Conservation (phyloP, 2,329 filamentous ascomycete species). For the Aspergillus thermomutatus region DNA sequence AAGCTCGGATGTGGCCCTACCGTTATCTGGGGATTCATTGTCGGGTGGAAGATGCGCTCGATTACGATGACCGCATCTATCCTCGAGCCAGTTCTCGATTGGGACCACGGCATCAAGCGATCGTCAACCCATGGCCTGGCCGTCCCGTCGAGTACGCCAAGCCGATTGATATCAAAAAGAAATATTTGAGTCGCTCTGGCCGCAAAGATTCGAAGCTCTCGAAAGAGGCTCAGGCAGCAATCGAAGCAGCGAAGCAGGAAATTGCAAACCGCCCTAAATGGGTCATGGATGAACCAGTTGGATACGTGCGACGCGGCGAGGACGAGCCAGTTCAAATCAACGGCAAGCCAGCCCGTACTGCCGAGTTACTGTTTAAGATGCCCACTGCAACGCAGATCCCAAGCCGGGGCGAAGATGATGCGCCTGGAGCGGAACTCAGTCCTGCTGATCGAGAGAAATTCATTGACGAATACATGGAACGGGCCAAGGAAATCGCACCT, state of each 20-base stretch:
- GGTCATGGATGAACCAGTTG: conserved; percentile 85
- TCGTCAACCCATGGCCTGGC: conserved; percentile 79
- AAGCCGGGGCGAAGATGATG: conserved; percentile 42
- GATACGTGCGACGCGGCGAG: conserved; percentile 80
- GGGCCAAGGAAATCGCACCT: conserved; percentile 62
- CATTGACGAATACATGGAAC: conserved; percentile 73
- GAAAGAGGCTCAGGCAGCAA: conserved; percentile 73
- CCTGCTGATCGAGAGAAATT: conserved; percentile 50
- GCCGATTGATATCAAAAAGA: conserved; percentile 78
- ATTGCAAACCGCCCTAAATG: conserved; percentile 84
- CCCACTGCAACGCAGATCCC: conserved; percentile 53
- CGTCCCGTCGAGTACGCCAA: conserved; percentile 88
- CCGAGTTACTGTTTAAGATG: conserved; percentile 75
- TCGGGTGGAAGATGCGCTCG: conserved; percentile 88
- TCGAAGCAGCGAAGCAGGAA: conserved; percentile 77
- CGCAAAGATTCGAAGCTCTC: conserved; percentile 74
- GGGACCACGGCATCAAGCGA: conserved; percentile 87
- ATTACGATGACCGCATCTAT: conserved; percentile 97
- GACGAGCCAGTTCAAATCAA: conserved; percentile 61
- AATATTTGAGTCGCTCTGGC: conserved; percentile 59
- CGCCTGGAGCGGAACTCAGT: conserved; percentile 33
- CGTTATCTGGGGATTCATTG: conserved; percentile 95
- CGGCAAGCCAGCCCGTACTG: conserved; percentile 71
- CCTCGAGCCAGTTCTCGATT: conserved; percentile 90
- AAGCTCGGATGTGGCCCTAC: conserved; percentile 94